phyloP scores from a whole-genome alignment of 768 basidiomycete species.

The Phylloporus sp. region DNA sequence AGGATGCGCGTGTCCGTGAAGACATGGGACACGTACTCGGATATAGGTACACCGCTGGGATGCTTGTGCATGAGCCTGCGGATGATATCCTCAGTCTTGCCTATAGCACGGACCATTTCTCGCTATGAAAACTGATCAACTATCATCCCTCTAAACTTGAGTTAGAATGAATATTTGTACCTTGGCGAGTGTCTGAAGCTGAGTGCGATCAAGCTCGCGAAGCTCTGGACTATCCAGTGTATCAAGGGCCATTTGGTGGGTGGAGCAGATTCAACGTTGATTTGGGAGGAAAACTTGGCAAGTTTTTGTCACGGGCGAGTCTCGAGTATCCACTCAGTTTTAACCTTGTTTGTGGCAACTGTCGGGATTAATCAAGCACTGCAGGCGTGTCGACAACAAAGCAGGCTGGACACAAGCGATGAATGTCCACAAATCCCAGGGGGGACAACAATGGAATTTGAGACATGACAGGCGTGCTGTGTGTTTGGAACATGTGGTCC shows the following conservation, averaged over 20 bases:
- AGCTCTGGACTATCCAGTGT: constrained; percentile 18
- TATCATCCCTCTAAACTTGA: not conserved
- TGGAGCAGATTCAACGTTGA: not conserved
- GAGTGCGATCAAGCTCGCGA: constrained; percentile 15
- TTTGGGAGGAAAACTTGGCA: not conserved
- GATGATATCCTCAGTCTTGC: constrained; percentile 28
- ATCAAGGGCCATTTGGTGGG: not conserved
- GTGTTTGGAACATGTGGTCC: too few relatives aligned
- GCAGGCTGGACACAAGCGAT: not conserved
- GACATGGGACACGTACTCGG: constrained; percentile 4
- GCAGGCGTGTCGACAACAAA: not conserved
- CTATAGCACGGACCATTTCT: constrained; percentile 25
- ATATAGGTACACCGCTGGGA: constrained; percentile 24
- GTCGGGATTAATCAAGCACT: not conserved
- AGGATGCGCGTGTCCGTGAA: too few relatives aligned
- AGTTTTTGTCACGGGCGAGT: not conserved
- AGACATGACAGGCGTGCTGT: too few relatives aligned
- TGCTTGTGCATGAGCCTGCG: constrained; percentile 22
- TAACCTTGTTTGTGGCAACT: not conserved
- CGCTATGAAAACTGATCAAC: constrained; percentile 10
- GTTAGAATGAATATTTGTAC: constrained; percentile 1
- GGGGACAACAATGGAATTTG: not conserved
- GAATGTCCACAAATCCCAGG: not conserved
- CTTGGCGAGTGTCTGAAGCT: constrained; percentile 27
- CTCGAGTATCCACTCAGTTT: not conserved